Percentiles rank a stretch among this genome's conserved stretches.
phyloP scores from a whole-genome alignment of 495 filamentous ascomycete species.

The Aspergillus sclerotioniger region DNA sequence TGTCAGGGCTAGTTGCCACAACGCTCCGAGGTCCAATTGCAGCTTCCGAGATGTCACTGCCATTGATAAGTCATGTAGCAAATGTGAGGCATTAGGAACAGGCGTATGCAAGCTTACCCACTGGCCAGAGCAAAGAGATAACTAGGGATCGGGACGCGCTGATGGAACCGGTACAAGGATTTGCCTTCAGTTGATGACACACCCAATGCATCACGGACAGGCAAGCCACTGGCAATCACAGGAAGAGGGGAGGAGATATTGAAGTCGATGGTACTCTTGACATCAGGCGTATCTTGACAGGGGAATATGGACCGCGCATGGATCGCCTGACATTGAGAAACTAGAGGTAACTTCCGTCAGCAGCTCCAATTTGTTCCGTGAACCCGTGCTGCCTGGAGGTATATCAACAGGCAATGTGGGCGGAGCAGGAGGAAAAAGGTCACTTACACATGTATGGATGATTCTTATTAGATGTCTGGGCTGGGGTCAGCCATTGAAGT shows the following conservation, averaged over 20 bases:
- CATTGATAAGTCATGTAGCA: slow-evolving; percentile 3
- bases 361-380: too few relatives aligned
- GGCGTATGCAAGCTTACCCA: slow-evolving; percentile 45
- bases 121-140: slow-evolving; percentile 92
- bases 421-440: neutral
- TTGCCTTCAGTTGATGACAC: slow-evolving; percentile 35
- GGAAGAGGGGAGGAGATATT: slow-evolving; percentile 82
- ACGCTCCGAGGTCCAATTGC: slow-evolving; percentile 79
- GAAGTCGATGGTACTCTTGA: slow-evolving; percentile 88
- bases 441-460: slow-evolving; percentile 87
- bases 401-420: too few relatives aligned
- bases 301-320: slow-evolving; percentile 90
- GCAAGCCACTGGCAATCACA: slow-evolving; percentile 83
- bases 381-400: too few relatives aligned
- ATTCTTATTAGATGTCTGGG: slow-evolving; percentile 89
- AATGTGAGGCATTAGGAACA: neutral
- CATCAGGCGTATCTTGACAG: slow-evolving; percentile 94
- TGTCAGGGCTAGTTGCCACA: slow-evolving; percentile 83
- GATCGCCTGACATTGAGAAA: slow-evolving; percentile 97
- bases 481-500: slow-evolving; percentile 86
- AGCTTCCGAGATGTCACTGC: slow-evolving; percentile 74
- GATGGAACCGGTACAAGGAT: slow-evolving; percentile 75
- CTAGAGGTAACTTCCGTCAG: slow-evolving; percentile 26
- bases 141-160: slow-evolving; percentile 87
- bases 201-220: slow-evolving; percentile 52